phyloP scores from a whole-genome alignment of 306 rosid genomes.

The Betula pendula region DNA sequence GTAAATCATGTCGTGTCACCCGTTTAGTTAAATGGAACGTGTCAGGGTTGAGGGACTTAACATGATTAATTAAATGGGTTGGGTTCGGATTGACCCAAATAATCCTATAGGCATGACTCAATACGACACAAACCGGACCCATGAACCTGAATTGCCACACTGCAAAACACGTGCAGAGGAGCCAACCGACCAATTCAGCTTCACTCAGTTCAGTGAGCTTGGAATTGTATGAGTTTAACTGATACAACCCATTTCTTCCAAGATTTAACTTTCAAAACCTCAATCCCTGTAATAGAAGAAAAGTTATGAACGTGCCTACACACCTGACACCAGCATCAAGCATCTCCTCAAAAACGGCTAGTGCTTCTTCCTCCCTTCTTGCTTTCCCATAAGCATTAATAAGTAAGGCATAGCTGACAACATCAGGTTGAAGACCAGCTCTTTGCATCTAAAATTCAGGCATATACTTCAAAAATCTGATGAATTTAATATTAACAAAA shows the following conservation, averaged over 20 bases:
- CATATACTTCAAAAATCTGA: slow-evolving; percentile 52
- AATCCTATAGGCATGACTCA: too few relatives aligned
- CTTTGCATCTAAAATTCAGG: slow-evolving; percentile 86
- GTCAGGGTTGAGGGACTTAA: too few relatives aligned
- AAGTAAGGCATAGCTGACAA: slow-evolving; percentile 89
- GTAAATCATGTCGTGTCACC: too few relatives aligned
- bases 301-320: slow-evolving; percentile 15
- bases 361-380: slow-evolving; percentile 93
- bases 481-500: slow-evolving; percentile 38
- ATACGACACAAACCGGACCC: too few relatives aligned
- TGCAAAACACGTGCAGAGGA: neutral
- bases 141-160: too few relatives aligned
- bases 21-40: too few relatives aligned
- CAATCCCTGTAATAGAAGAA: slow-evolving; percentile 2
- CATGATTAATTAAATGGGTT: too few relatives aligned
- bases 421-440: slow-evolving; percentile 84
- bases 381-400: slow-evolving; percentile 93
- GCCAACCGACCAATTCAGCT: neutral
- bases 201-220: neutral
- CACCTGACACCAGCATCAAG: slow-evolving; percentile 96
- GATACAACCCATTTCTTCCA: neutral
- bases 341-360: slow-evolving; percentile 98
- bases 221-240: neutral
- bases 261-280: neutral
- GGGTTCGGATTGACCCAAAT: too few relatives aligned